Evolutionary conservation across 768 basidiomycete genomes (phyloP), one percentile per base, ranked within the genome.

Genomic region (Suillus brevipes): DNA sequence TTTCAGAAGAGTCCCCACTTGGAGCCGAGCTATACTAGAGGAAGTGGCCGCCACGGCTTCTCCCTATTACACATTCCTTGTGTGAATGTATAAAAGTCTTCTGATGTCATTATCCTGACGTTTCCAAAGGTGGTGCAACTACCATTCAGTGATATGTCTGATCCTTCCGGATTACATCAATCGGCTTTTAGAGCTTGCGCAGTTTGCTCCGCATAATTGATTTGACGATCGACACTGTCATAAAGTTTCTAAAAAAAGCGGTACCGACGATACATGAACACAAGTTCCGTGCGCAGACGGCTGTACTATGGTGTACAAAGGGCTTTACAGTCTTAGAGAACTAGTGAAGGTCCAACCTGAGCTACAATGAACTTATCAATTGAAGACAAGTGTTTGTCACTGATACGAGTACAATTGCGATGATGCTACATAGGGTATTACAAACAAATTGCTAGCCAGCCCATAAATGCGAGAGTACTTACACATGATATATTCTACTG

Each of bases 1-100:
- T 81, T 66, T 79, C 79, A 3, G 76, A 79, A 25, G 81, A 81
- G 43, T 81, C 80, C 67, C 76, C 78, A 2, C 68, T 73, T 9
- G 79, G 78, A 67, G 64, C 65, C 4, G 74, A 82, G 62, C 82
- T 9, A 71, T 75, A 36, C 68, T 82, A 45, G 64, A 75, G 12
- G 65, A 72, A 36, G 72, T 80, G 43, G 68, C 74, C 4, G 64
- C 74, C n/a, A 66, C 18, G 25, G 37, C 56, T 18, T 20, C 56
- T 45, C 52, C 47, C 49, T 53, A 63, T 37, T 47, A 56, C 9
- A 16, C 66, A 69, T 40, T 31, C 55, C 49, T 65, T 40, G 66
- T 70, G 38, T n/a, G 69, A 62, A 31, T 16, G 52, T 56, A 34
- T 38, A 14, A 34, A 9, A 12, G n/a, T 20, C 31, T 28, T 20